phyloP scores from a whole-genome alignment of 2,329 filamentous ascomycete genomes.

The Neonectria coccinea region DNA sequence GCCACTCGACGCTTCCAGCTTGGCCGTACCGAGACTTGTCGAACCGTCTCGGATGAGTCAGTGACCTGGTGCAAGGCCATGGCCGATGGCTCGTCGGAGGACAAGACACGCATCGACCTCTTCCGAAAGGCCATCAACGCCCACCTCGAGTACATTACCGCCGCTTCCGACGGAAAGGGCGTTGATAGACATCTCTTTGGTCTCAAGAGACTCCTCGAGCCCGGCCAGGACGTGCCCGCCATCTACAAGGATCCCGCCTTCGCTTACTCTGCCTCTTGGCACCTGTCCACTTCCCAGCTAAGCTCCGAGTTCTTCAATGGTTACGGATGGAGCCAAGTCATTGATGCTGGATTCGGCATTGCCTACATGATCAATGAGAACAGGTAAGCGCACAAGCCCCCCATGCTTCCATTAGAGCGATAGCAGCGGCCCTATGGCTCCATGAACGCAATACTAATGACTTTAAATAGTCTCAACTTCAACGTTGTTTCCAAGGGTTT shows the following conservation, averaged over 20 bases:
- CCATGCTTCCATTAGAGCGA: background rate
- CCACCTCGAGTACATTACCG: slow-evolving; percentile 90
- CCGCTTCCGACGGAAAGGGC: slow-evolving; percentile 91
- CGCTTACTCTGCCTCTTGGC: slow-evolving; percentile 88
- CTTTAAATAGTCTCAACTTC: slow-evolving; percentile 84
- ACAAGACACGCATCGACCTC: slow-evolving; percentile 75
- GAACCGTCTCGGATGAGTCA: slow-evolving; percentile 89
- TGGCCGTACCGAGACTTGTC: slow-evolving; percentile 95
- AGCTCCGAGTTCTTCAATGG: slow-evolving; percentile 98
- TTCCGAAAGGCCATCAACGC: slow-evolving; percentile 85
- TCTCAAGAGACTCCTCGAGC: slow-evolving; percentile 87
- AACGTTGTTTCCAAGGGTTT: slow-evolving; percentile 96
- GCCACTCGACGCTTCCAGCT: slow-evolving; percentile 95
- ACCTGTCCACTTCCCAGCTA: slow-evolving; percentile 87
- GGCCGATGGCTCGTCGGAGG: slow-evolving; percentile 73
- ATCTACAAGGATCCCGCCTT: slow-evolving; percentile 91
- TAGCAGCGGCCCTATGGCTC: background rate
- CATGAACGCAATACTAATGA: slow-evolving; percentile 25
- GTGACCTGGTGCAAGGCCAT: slow-evolving; percentile 92
- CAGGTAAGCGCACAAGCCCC: slow-evolving; percentile 65
- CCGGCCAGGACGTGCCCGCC: slow-evolving; percentile 82
- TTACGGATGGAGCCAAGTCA: slow-evolving; percentile 98
- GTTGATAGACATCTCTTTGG: slow-evolving; percentile 98
- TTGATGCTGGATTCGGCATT: slow-evolving; percentile 95
- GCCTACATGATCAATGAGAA: slow-evolving; percentile 99